Base-by-base conservation (phyloP, 2,329 filamentous ascomycete species). In the Epichloe festucae region DNA sequence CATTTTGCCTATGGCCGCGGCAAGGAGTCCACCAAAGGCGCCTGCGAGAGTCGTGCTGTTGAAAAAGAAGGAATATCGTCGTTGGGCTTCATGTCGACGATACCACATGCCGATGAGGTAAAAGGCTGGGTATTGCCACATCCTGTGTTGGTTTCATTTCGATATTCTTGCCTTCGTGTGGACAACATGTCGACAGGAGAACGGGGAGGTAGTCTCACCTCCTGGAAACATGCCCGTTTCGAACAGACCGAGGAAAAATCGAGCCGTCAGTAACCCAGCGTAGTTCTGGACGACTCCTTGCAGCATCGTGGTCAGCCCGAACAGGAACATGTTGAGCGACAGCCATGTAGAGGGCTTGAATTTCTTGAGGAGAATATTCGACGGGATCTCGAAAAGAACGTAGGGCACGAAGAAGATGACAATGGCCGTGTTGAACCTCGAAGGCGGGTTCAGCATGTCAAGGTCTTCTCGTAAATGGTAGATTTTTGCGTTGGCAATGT, bases 51-150 rank as follows among this genome's bases (percentile, higher is more conserved):
- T 86, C 0, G 87, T 90, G 31, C 78, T 87, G 61, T 79, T 83
- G 73, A 97, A 97, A 75, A 97, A 97, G 73, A 97, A 90, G 15
- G 84, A 87, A 70, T 90, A 96, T 34, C 93, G 82, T 62, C 89
- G 88, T 68, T 97, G 91, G 2, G 90, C 89, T 69, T 97, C 93
- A 44, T 75, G 74, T 54, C 91, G 81, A 54, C 84, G 82, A 61
- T 97, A 98, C 89, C 87, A 94, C 83, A 91, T 91, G 53, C 87
- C 82, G 55, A 89, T 82, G 7, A 90, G 70, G 62, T 89, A 86
- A 63, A 85, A 77, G 48, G 69, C 72, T 54, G 38, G 8, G 17
- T 19, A 34, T 34, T 17, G 19, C 7, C n/a, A 42, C 40, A 5
- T n/a, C 17, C 15, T 21, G 14, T 8, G 10, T 34, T 15, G 46